Percentiles rank a stretch among this genome's conserved stretches.
phyloP scores from a whole-genome alignment of 1,284 basidiomycete species.

The Pisolithus thermaeus region DNA sequence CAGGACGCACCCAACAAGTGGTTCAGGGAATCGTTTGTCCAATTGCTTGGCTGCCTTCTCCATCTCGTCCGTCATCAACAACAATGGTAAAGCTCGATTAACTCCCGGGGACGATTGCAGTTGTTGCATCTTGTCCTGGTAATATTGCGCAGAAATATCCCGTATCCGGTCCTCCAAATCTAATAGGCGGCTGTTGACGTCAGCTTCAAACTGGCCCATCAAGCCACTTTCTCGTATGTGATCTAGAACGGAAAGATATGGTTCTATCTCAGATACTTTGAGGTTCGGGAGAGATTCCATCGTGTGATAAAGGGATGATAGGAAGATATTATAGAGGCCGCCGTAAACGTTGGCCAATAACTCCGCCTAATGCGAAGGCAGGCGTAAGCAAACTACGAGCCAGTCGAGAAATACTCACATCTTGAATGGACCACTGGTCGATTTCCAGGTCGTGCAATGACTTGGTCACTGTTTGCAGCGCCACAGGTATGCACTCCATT shows the following conservation, averaged over 20 bases:
- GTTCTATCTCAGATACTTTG: conserved; percentile 62
- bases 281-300: conserved; percentile 72
- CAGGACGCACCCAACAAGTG: conserved; percentile 62
- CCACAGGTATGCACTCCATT: conserved; percentile 91
- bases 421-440: conserved; percentile 74
- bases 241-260: conserved; percentile 63
- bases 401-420: conserved; percentile 50
- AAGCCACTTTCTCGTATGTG: conserved; percentile 67
- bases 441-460: conserved; percentile 65
- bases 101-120: conserved; percentile 63
- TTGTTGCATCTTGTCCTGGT: conserved; percentile 65
- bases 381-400: conserved; percentile 7
- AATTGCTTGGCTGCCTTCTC: conserved; percentile 81
- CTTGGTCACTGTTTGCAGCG: conserved; percentile 68
- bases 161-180: conserved; percentile 70
- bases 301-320: conserved; percentile 79
- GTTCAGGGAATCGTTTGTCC: conserved; percentile 81
- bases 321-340: conserved; percentile 81
- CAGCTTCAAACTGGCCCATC: conserved; percentile 61
- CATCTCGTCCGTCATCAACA: conserved; percentile 83
- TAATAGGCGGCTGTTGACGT: conserved; percentile 56
- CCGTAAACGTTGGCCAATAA: conserved; percentile 62
- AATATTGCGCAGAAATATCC: conserved; percentile 63
- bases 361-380: conserved; percentile 43
- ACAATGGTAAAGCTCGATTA: conserved; percentile 72